Evolutionary conservation across 352 stramenopile species (phyloP).

Genomic region (Plasmopara muralis): DNA sequence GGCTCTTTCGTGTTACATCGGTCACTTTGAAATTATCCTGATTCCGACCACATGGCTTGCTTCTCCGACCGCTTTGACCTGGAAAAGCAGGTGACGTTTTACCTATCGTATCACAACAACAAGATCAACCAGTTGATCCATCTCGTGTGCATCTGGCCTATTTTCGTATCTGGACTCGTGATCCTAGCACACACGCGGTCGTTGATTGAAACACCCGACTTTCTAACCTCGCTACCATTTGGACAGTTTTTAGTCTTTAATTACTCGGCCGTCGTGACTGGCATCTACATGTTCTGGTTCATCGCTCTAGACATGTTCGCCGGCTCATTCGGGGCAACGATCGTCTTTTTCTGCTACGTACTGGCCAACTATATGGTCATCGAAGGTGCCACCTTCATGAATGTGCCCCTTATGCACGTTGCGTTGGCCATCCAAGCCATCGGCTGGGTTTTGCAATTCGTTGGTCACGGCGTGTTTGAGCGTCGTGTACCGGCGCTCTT

Average conservation of each 20-base stretch:
- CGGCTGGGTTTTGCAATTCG: conserved; percentile 74
- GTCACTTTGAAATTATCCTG: conserved; percentile 1
- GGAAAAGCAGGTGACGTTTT: conserved; percentile 84
- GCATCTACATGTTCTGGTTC: conserved; percentile 82
- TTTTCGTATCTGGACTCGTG: conserved; percentile 74
- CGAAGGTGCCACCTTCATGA: conserved; percentile 25
- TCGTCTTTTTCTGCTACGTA: conserved; percentile 48
- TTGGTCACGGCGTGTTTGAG: conserved; percentile 84
- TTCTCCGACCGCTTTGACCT: conserved; percentile 67
- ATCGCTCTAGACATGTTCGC: conserved; percentile 57
- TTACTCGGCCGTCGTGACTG: conserved; percentile 43
- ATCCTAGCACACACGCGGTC: conserved; percentile 51
- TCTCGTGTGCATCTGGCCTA: conserved; percentile 82
- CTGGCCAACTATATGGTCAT: conserved; percentile 59
- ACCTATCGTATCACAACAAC: conserved; percentile 84
- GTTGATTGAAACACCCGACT: conserved; percentile 21
- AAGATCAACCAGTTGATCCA: conserved; percentile 81
- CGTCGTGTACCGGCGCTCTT: conserved; percentile 79
- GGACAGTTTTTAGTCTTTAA: conserved; percentile 61
- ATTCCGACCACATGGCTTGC: conserved; percentile 19
- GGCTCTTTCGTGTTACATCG: neutral
- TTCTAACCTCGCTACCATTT: conserved; percentile 30
- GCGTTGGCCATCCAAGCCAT: conserved; percentile 47
- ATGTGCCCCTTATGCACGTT: conserved; percentile 52
- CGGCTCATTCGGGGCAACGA: conserved; percentile 45